A percentile compares a stretch with the other conserved stretches of the same genome.
These are phyloP conservation scores for Neoboletus magnificus DNA, from an alignment of 768 basidiomycete genomes.

Conservation along the genomic window DNA sequence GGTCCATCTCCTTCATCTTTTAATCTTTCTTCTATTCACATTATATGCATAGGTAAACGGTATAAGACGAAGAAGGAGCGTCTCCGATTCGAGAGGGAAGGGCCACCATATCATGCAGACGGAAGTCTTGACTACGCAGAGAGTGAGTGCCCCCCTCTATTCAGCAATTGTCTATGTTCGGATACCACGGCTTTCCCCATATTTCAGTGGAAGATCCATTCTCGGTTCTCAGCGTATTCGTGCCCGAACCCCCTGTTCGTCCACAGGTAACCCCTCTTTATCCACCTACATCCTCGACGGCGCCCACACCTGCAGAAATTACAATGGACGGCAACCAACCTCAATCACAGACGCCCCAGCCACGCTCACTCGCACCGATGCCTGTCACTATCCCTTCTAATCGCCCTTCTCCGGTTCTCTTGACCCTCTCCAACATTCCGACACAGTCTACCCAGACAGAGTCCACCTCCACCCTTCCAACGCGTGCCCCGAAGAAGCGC, in stretches of 20 bases:
- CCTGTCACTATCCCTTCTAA: slow-evolving; percentile 28
- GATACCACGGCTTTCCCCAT: not conserved
- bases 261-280: slow-evolving; percentile 60
- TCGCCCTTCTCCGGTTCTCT: slow-evolving; percentile 14
- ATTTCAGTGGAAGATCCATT: slow-evolving; percentile 75
- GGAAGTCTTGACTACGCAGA: slow-evolving; percentile 77
- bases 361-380: slow-evolving; percentile 22
- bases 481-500: slow-evolving; percentile 29
- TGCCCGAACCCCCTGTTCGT: slow-evolving; percentile 53
- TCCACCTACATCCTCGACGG: slow-evolving; percentile 35
- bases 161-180: not conserved
- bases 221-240: slow-evolving; percentile 58
- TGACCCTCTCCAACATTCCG: slow-evolving; percentile 8
- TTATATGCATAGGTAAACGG: slow-evolving; percentile 47
- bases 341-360: not conserved
- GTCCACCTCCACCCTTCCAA: not conserved
- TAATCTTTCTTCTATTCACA: not conserved
- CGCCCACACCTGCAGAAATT: slow-evolving; percentile 1
- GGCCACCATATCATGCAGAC: slow-evolving; percentile 66
- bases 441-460: not conserved
- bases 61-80: slow-evolving; percentile 82
- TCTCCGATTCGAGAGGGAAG: slow-evolving; percentile 70
- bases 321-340: not conserved
- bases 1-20: slow-evolving; percentile 36
- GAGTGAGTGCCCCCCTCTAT: slow-evolving; percentile 41